Conservation (phyloP, 257 asterid genomes). For the Penstemon newberryi region DNA sequence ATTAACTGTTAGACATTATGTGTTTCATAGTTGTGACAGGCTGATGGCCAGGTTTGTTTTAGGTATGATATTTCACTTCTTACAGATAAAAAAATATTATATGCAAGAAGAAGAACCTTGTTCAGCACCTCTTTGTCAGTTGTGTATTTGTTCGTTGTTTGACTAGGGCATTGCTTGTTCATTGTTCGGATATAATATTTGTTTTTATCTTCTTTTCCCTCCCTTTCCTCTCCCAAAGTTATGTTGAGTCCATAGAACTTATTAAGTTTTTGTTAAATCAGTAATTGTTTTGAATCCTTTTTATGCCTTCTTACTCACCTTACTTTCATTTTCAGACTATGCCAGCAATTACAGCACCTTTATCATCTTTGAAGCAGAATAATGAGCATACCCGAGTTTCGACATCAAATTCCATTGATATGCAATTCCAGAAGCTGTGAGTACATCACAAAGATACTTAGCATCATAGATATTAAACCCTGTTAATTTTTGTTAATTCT, state of each 20-base stretch:
- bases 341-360: slow-evolving; percentile 37
- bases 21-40: background rate
- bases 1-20: background rate
- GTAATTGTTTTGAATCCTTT: background rate
- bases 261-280: background rate
- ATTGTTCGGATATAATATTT: slow-evolving; percentile 12
- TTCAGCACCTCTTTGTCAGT: slow-evolving; percentile 1
- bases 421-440: slow-evolving; percentile 75
- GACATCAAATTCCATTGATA: slow-evolving; percentile 51
- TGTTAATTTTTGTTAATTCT: slow-evolving; percentile 17
- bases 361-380: slow-evolving; percentile 53
- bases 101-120: slow-evolving; percentile 9
- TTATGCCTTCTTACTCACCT: slow-evolving; percentile 19
- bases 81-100: background rate
- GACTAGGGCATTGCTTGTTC: background rate
- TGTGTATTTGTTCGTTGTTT: slow-evolving; percentile 6
- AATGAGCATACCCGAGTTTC: slow-evolving; percentile 45
- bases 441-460: slow-evolving; percentile 28
- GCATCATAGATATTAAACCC: background rate
- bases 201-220: background rate
- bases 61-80: background rate
- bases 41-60: background rate
- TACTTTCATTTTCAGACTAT: slow-evolving; percentile 39
- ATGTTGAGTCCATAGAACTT: slow-evolving; percentile 10
- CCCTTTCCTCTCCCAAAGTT: slow-evolving; percentile 3